A percentile compares a stretch with the other conserved stretches of the same genome.
Conservation (phyloP, 2,329 filamentous ascomycete species). For the Verticillium dahliae region DNA sequence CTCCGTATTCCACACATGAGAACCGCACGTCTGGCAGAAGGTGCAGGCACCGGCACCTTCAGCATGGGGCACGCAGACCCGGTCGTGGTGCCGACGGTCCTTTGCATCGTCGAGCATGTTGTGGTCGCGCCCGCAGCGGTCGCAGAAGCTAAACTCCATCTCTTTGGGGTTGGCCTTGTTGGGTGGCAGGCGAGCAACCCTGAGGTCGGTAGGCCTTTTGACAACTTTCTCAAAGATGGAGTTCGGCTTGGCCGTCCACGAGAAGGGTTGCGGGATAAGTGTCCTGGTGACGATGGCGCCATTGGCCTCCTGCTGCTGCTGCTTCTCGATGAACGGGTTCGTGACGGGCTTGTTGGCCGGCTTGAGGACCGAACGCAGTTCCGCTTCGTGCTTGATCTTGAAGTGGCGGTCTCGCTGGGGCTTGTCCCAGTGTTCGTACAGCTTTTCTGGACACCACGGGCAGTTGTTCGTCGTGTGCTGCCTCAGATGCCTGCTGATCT, state of each 20-base stretch:
- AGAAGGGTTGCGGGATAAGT: no score
- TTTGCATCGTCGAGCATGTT: slow-evolving; percentile 1
- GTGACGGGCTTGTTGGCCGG: neutral
- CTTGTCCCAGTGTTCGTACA: slow-evolving; percentile 21
- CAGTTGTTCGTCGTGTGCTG: slow-evolving; percentile 28
- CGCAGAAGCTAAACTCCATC: slow-evolving; percentile 13
- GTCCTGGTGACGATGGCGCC: neutral
- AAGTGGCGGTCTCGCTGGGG: slow-evolving; percentile 21
- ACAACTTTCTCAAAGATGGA: neutral
- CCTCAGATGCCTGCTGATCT: slow-evolving; percentile 27
- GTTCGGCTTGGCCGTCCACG: neutral
- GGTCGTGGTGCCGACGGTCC: slow-evolving; percentile 15
- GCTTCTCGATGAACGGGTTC: neutral
- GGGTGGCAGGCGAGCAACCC: slow-evolving; percentile 2
- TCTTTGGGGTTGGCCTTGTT: slow-evolving; percentile 8
- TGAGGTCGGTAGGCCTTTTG: neutral
- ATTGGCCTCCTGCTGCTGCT: neutral
- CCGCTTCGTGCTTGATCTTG: slow-evolving; percentile 18
- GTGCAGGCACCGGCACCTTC: slow-evolving; percentile 4
- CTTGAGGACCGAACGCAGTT: slow-evolving; percentile 9
- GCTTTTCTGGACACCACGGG: slow-evolving; percentile 24
- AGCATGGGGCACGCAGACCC: slow-evolving; percentile 12
- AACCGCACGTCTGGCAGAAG: slow-evolving; percentile 14
- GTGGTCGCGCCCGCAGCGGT: slow-evolving; percentile 17
- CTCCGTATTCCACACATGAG: slow-evolving; percentile 5